A percentile compares a stretch with the other conserved stretches of the same genome.
These are phyloP conservation scores for Plantago major DNA, from an alignment of 257 asterid genomes.

Conservation along the genomic window DNA sequence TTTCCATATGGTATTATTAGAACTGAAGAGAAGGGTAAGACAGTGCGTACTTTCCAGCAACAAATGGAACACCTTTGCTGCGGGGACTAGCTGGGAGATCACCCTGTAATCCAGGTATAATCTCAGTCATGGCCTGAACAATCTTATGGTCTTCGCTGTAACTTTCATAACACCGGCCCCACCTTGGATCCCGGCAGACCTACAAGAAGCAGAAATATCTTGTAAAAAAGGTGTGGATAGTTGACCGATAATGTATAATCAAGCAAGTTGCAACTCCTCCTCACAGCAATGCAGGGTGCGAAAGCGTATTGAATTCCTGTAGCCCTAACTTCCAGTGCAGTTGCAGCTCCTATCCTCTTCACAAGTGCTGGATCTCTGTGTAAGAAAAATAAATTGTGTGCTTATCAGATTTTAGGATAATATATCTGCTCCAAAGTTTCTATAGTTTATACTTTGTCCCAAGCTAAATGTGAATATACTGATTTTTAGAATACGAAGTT, in stretches of 20 bases:
- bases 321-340: constrained; percentile 78
- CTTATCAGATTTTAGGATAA: background rate
- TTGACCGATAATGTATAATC: background rate
- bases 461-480: no score
- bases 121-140: constrained; percentile 76
- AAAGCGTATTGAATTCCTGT: constrained; percentile 75
- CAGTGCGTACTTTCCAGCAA: constrained; percentile 60
- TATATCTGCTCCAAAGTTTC: background rate
- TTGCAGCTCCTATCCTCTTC: constrained; percentile 76
- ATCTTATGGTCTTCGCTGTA: constrained; percentile 80
- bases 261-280: background rate
- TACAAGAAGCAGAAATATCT: constrained; percentile 13
- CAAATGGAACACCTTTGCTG: constrained; percentile 55
- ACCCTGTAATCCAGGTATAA: constrained; percentile 92
- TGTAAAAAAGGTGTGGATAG: background rate
- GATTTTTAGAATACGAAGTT: no score
- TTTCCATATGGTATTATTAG: background rate
- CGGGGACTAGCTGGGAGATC: constrained; percentile 49
- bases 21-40: background rate
- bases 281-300: constrained; percentile 75
- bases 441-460: no score
- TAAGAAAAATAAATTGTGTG: background rate
- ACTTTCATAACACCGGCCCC: constrained; percentile 97
- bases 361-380: constrained; percentile 59
- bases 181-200: constrained; percentile 95